Base-by-base conservation (phyloP, 805 yeast genomes). In the Saitoella complicata region DNA sequence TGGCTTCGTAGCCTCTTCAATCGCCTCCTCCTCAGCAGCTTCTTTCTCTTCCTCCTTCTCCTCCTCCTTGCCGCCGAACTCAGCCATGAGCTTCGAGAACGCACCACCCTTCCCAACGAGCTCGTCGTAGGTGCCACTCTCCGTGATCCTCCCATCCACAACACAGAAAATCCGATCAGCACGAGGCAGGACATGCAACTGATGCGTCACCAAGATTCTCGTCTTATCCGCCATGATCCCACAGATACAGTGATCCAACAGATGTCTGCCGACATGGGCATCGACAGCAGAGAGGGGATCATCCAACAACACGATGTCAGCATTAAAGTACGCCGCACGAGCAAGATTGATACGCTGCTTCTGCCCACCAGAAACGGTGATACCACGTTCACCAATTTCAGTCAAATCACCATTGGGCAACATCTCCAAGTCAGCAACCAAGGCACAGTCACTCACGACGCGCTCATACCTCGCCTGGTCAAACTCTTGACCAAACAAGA, bases 231-330 rank as follows among this genome's bases (percentile, higher is more conserved):
- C 61, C 47, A 85, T 57, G 31, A 75, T 48, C 0, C 82, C 86
- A 48, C 71, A 50, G 39, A 84, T 59, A 60, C 94, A 84, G 37
- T 73, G 65, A 32, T 74, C 72, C 71, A 84, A 72, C 42, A 84
- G 80, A 52, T 77, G 82, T 44, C 72, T 74, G 10, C 93, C 91
- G 29, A 84, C 94, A 54, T 81, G 74, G 7, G 93, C 82, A 63
- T 85, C 94, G 10, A 84, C 94, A 2, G 95, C 94, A 65, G 85
- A 76, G 47, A 85, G 65, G 6, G 83, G 86, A 58, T 84, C 95
- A 57, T 84, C 94, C 45, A 84, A 62, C 41, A 84, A 59, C 9
- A 81, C 64, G 37, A 81, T 72, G 49, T 80, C 85, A 12, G 71
- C 67, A 37, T 72, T 68, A 13, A 75, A 71, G 54, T 84, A 84